Conservation (phyloP, 352 stramenopile species). For the Albugo candida region DNA sequence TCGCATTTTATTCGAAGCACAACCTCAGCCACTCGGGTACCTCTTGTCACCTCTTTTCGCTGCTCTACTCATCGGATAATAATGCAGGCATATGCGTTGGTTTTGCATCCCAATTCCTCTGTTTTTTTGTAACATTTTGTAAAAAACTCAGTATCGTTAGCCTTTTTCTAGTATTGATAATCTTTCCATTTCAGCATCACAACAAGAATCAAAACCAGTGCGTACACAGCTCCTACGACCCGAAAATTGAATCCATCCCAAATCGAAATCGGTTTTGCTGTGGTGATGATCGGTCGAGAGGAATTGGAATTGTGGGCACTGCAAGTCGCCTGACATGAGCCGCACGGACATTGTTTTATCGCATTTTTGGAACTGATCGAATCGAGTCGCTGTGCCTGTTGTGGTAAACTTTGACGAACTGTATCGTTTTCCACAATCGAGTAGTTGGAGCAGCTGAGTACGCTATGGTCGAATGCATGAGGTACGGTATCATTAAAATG, state of each 20-base stretch:
- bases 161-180: too few species aligned
- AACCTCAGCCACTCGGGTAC: too few species aligned
- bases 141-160: too few species aligned
- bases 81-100: too few species aligned
- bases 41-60: too few species aligned
- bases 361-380: conserved; percentile 30
- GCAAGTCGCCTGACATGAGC: conserved; percentile 43
- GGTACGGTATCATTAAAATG: conserved; percentile 25
- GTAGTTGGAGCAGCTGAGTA: conserved; percentile 65
- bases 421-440: conserved; percentile 18
- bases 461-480: conserved; percentile 26
- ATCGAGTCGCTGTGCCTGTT: conserved; percentile 37
- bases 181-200: too few species aligned
- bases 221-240: conserved; percentile 40
- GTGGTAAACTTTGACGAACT: conserved; percentile 20
- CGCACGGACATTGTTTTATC: conserved; percentile 53
- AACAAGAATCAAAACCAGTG: not conserved
- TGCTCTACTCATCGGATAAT: too few species aligned
- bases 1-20: too few species aligned
- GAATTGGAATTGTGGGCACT: conserved; percentile 15
- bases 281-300: conserved; percentile 17
- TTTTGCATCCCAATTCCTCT: too few species aligned
- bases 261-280: conserved; percentile 46
- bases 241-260: conserved; percentile 36
- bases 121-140: too few species aligned